Evolutionary conservation across 2,329 filamentous ascomycete species (phyloP), one percentile per base, ranked within the genome.

Genomic region (Penicillium sp.): DNA sequence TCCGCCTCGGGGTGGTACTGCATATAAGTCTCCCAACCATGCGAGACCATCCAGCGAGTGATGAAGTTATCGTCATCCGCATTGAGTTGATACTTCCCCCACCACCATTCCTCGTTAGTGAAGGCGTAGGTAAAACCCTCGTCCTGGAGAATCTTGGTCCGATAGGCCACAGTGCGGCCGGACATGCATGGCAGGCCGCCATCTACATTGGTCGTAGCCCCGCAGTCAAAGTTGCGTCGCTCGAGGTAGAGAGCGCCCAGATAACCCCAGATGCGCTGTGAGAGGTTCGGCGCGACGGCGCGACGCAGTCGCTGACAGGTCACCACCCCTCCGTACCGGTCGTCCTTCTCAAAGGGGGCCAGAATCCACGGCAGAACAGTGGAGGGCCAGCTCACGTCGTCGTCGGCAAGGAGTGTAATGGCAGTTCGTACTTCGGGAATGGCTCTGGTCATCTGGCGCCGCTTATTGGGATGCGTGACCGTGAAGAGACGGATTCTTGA

Each of bases 31-130:
- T 95, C 89, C 88, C 89, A 95, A 59, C 86, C 81, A 74, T 95
- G 87, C 57, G 84, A 88, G 60, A 96, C 91, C 64, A 97, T 81
- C 92, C 92, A 97, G 50, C 92, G 85, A 6, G 92, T 96, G 61
- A 97, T 89, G 74, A 96, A 97, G 74, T 97, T 97, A 78, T 97
- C 92, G 70, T 97, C 92, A 71, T 97, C 92, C 24, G 92, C 90
- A 66, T 96, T 96, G 53, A 97, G 80, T 64, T 91, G 91, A 73
- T 87, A 95, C 62, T 86, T 84, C 42, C 86, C 81, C 55, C 72
- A 76, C 72, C 80, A 79, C 89, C 89, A 95, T 60, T 86, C 87
- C 74, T 97, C 92, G 47, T 91, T 89, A 59, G 88, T 91, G 76
- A 97, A 96, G 40, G 86, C 88, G 57, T 91, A 81, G 37, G 90